A percentile compares a stretch with the other conserved stretches of the same genome.
Conservation (phyloP, 306 rosid species). For the Fagus crenata region DNA sequence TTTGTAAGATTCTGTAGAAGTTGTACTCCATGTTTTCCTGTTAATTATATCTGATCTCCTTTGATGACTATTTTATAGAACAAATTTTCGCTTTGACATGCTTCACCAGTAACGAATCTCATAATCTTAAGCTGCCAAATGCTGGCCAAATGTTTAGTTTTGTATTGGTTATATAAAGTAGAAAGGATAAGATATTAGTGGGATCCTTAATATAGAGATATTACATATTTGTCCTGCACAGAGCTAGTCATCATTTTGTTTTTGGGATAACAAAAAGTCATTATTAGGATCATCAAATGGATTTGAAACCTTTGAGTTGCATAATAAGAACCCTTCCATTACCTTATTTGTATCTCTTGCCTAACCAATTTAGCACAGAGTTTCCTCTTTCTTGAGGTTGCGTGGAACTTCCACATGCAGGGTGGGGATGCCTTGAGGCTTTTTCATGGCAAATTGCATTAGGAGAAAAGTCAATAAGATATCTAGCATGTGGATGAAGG, state of each 20-base stretch:
- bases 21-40: neutral
- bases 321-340: neutral
- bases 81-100: neutral
- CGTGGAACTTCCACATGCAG: neutral
- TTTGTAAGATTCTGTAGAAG: neutral
- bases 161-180: neutral
- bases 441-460: too few species aligned
- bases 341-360: neutral
- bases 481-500: too few species aligned
- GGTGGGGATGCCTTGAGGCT: too few species aligned
- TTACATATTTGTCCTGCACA: neutral
- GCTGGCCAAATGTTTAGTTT: neutral
- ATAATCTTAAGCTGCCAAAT: neutral
- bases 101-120: neutral
- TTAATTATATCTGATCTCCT: neutral
- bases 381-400: neutral
- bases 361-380: neutral
- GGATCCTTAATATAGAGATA: neutral
- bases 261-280: neutral
- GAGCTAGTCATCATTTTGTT: neutral
- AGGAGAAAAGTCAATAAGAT: too few species aligned
- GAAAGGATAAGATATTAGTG: neutral
- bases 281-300: neutral
- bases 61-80: neutral
- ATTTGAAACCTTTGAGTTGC: neutral